phyloP scores from a whole-genome alignment of 805 yeast species.

The Saccharomyces mikatae region DNA sequence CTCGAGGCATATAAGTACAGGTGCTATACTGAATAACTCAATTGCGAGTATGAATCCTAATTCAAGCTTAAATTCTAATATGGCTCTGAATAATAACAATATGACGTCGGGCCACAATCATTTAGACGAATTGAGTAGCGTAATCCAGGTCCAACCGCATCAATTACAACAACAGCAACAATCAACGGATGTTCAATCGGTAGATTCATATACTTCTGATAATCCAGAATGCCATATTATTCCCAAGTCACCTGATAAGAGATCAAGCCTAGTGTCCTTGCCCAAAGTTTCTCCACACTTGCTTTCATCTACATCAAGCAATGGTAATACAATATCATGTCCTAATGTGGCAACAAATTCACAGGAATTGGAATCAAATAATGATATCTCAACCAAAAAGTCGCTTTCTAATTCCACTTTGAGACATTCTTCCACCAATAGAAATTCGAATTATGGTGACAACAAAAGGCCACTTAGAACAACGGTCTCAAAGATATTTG shows the following conservation, averaged over 20 bases:
- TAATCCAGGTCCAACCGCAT: constrained; percentile 5
- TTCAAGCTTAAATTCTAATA: constrained; percentile 7
- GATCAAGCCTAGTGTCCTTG: constrained; percentile 16
- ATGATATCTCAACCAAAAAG: background rate
- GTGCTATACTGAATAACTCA: constrained; percentile 18
- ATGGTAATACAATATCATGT: background rate
- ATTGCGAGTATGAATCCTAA: constrained; percentile 1
- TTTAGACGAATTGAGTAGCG: constrained; percentile 16
- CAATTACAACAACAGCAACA: constrained; percentile 1
- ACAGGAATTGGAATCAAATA: constrained; percentile 6
- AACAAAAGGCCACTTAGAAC: constrained; percentile 41
- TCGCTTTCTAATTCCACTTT: constrained; percentile 13
- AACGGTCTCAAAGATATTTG: constrained; percentile 67
- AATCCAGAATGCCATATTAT: constrained; percentile 2
- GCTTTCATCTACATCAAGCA: constrained; percentile 1
- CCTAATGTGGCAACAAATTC: constrained; percentile 1
- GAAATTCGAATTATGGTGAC: constrained; percentile 3
- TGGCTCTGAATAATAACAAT: constrained; percentile 6
- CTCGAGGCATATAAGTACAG: constrained; percentile 28
- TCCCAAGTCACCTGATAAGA: constrained; percentile 21
- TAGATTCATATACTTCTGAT: constrained; percentile 18
- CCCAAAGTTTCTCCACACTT: constrained; percentile 5
- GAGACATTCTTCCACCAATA: constrained; percentile 9
- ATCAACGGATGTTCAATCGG: constrained; percentile 18
- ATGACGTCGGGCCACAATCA: background rate